A percentile compares a stretch with the other conserved stretches of the same genome.
Conservation (phyloP, 352 stramenopile species). For the Phytophthora parvispora region DNA sequence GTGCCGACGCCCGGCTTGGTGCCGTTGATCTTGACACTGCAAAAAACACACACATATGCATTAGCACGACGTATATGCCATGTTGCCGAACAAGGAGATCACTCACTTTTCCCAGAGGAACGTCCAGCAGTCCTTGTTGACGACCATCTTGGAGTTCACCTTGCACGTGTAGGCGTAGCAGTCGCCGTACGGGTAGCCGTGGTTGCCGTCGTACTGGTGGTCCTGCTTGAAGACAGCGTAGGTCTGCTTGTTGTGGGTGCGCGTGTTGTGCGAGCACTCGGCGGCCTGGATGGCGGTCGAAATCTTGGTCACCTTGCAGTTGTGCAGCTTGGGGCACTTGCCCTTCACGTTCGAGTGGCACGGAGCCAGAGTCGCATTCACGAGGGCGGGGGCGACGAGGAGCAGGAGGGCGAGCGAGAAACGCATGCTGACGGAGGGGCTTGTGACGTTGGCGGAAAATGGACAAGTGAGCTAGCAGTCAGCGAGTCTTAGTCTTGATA, state of each 20-base stretch:
- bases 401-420: constrained; percentile 24
- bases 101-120: constrained; percentile 48
- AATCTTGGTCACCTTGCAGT: constrained; percentile 25
- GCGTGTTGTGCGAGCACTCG: constrained; percentile 51
- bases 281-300: constrained; percentile 43
- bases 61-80: background rate
- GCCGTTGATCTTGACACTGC: constrained; percentile 26
- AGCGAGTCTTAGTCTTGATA: no score
- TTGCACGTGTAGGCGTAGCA: constrained; percentile 44
- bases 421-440: constrained; percentile 22
- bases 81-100: background rate
- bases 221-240: constrained; percentile 44
- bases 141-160: constrained; percentile 16
- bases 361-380: constrained; percentile 38
- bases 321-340: constrained; percentile 29
- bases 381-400: constrained; percentile 29
- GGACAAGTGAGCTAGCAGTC: constrained; percentile 11
- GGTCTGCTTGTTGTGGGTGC: constrained; percentile 34
- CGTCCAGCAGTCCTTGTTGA: constrained; percentile 41
- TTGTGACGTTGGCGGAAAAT: constrained; percentile 17
- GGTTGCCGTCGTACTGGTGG: constrained; percentile 42
- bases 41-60: constrained; percentile 5
- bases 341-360: constrained; percentile 30
- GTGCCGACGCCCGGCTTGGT: constrained; percentile 22
- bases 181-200: constrained; percentile 41